Conservation (phyloP, 805 yeast species). For the Diddensiella transvaalensis region DNA sequence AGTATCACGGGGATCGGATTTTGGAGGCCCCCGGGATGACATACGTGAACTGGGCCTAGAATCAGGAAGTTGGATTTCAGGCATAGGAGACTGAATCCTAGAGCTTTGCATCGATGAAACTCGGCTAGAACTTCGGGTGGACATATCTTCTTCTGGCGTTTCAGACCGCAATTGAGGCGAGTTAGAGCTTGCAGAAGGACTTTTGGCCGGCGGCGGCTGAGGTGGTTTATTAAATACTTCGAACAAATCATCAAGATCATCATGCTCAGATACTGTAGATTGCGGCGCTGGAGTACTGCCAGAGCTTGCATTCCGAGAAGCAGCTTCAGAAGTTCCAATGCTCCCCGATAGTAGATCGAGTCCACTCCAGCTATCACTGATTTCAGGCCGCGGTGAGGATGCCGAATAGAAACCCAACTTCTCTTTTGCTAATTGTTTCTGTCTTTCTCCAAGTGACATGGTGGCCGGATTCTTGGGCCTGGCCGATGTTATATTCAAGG, state of each 20-base stretch:
- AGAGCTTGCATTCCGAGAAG: slow-evolving; percentile 1
- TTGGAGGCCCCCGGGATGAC: neutral
- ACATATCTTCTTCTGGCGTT: neutral
- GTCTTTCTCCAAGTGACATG: slow-evolving; percentile 33
- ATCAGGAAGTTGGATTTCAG: neutral
- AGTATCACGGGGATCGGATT: slow-evolving; percentile 22
- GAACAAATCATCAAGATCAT: slow-evolving; percentile 23
- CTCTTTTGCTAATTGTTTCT: slow-evolving; percentile 14
- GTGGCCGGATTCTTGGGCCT: slow-evolving; percentile 21
- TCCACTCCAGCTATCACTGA: slow-evolving; percentile 25
- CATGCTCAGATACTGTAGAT: slow-evolving; percentile 1
- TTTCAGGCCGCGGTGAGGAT: neutral
- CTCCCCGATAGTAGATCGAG: slow-evolving; percentile 28
- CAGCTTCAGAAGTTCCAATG: slow-evolving; percentile 8
- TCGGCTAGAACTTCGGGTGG: neutral
- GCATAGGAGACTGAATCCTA: slow-evolving; percentile 1
- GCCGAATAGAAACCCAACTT: slow-evolving; percentile 8
- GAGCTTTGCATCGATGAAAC: neutral
- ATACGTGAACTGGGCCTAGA: slow-evolving; percentile 6
- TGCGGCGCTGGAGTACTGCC: slow-evolving; percentile 4
- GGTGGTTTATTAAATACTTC: slow-evolving; percentile 25
- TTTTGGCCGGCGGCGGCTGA: slow-evolving; percentile 7
- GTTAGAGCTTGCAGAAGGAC: neutral
- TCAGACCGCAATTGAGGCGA: neutral
- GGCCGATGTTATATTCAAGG: neutral